Evolutionary conservation across 2,329 filamentous ascomycete species (phyloP).

Genomic region (Phialophora tarda): DNA sequence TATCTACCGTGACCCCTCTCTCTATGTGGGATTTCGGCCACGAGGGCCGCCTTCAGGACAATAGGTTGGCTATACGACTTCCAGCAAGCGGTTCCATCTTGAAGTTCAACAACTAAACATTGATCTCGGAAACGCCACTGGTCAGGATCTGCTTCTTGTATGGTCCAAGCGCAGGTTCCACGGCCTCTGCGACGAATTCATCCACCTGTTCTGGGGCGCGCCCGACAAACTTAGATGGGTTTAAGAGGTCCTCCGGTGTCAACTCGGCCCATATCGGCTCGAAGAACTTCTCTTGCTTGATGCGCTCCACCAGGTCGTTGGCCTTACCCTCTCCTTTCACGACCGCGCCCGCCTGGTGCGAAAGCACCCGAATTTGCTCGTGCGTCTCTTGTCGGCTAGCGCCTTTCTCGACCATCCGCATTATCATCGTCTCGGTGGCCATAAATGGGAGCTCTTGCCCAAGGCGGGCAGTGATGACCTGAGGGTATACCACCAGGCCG

Average conservation of each 20-base stretch:
- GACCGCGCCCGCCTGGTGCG: conserved; percentile 72
- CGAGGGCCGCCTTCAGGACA: neutral
- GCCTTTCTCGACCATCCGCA: conserved; percentile 75
- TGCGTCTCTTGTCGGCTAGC: conserved; percentile 79
- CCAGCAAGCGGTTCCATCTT: neutral
- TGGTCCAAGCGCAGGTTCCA: conserved; percentile 54
- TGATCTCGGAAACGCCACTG: conserved; percentile 48
- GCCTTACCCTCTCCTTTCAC: conserved; percentile 74
- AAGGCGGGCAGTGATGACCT: conserved; percentile 70
- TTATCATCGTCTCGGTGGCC: conserved; percentile 75
- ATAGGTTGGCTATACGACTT: neutral
- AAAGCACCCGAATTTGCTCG: conserved; percentile 83
- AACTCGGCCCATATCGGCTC: conserved; percentile 70
- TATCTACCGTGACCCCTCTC: neutral
- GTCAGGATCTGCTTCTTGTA: conserved; percentile 51
- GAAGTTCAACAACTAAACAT: conserved; percentile 44
- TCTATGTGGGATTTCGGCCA: neutral
- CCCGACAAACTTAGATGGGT: conserved; percentile 66
- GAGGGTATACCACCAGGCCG: conserved; percentile 79
- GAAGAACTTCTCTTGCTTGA: conserved; percentile 76
- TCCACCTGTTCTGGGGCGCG: conserved; percentile 60
- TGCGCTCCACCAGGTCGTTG: conserved; percentile 82
- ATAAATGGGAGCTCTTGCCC: conserved; percentile 85
- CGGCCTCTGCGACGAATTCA: conserved; percentile 58
- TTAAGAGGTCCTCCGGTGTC: conserved; percentile 64